Conservation (phyloP, 169 alveolate species). For the Eimeria maxima region DNA sequence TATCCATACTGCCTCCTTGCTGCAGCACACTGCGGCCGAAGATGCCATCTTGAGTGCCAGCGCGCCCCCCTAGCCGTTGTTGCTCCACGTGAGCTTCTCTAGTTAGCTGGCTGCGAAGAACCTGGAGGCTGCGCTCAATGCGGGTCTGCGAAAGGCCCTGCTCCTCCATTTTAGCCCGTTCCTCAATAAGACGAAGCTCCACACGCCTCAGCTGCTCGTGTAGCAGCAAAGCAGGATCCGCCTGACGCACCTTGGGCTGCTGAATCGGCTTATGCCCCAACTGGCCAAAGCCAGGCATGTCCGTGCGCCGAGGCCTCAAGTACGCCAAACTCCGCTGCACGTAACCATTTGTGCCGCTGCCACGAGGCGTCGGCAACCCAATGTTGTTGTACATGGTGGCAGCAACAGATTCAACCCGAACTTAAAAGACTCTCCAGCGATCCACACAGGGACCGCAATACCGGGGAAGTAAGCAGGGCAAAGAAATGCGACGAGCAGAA, state of each 20-base stretch:
- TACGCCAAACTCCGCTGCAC: constrained; percentile 91
- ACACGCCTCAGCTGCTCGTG: constrained; percentile 92
- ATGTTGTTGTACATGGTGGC: constrained; percentile 92
- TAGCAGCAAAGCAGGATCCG: constrained; percentile 88
- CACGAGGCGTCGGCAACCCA: constrained; percentile 93
- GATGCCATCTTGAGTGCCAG: constrained; percentile 21
- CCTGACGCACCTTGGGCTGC: constrained; percentile 70
- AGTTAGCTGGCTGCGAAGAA: not conserved
- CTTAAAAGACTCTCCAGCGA: too few relatives aligned
- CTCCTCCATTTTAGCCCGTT: constrained; percentile 76
- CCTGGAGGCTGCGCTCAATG: not conserved
- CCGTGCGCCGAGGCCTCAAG: constrained; percentile 85
- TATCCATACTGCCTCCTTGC: not conserved
- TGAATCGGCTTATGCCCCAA: constrained; percentile 43
- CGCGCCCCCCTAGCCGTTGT: not conserved
- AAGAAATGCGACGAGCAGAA: too few relatives aligned
- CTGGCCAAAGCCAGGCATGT: constrained; percentile 40
- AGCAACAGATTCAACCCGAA: too few relatives aligned
- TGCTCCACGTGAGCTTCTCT: constrained; percentile 31
- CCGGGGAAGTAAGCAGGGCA: too few relatives aligned
- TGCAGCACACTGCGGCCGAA: constrained; percentile 71
- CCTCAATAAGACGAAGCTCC: constrained; percentile 87
- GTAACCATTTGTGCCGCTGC: constrained; percentile 95
- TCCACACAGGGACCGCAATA: too few relatives aligned
- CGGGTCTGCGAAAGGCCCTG: not conserved